phyloP scores from a whole-genome alignment of 495 filamentous ascomycete genomes.

The Penicillium tannophilum region DNA sequence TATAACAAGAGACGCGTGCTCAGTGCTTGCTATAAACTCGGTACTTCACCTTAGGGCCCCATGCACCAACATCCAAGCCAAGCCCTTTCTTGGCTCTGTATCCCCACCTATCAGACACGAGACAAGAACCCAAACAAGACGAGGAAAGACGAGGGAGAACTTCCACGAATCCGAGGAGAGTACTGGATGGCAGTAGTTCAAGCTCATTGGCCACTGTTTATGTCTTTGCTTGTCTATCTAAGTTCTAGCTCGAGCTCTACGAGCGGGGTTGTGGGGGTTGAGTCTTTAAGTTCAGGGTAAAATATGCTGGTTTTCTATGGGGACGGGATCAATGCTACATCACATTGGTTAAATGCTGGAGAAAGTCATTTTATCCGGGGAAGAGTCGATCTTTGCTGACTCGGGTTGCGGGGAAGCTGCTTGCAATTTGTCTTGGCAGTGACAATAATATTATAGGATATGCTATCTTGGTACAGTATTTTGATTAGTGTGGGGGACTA shows the following conservation, averaged over 20 bases:
- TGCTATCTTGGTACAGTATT: neutral
- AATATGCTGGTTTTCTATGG: constrained; percentile 5
- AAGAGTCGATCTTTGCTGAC: constrained; percentile 12
- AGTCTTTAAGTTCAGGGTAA: constrained; percentile 10
- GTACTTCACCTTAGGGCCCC: neutral
- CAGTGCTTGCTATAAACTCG: neutral
- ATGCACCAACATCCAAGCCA: constrained; percentile 4
- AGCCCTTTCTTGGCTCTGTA: constrained; percentile 14
- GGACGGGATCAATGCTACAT: constrained; percentile 8
- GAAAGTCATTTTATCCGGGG: constrained; percentile 6
- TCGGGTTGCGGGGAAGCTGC: constrained; percentile 13
- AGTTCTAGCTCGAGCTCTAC: neutral
- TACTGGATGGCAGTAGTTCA: no score
- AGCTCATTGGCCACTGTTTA: neutral
- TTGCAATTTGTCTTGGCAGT: constrained; percentile 8
- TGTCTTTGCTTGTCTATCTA: neutral
- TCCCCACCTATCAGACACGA: constrained; percentile 14
- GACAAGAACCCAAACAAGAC: constrained; percentile 10
- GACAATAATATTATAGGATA: neutral
- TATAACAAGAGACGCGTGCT: neutral
- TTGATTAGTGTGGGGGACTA: no score
- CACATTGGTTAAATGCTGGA: neutral
- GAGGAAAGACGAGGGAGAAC: constrained; percentile 12
- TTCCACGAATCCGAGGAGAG: constrained; percentile 26
- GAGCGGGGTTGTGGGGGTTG: constrained; percentile 18